These are phyloP conservation scores for Trichoderma polysporum DNA, from an alignment of 2,329 filamentous ascomycete genomes.

Conservation along the genomic window DNA sequence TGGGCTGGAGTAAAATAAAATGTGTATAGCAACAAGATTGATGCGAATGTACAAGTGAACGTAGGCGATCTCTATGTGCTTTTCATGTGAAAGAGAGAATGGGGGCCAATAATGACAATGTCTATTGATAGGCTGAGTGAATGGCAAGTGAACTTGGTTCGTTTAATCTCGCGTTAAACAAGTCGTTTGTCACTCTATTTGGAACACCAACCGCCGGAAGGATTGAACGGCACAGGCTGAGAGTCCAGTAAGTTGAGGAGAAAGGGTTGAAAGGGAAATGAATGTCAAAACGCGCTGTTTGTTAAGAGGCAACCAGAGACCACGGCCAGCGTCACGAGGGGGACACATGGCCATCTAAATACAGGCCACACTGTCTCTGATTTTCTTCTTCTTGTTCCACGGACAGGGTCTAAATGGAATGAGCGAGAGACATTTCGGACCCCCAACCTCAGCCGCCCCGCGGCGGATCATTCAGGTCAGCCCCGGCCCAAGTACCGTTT, in stretches of 20 bases:
- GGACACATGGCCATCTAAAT: slow-evolving; percentile 16
- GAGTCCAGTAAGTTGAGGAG: neutral
- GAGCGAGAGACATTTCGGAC: neutral
- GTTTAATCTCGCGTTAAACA: slow-evolving; percentile 4
- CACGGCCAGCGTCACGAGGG: neutral
- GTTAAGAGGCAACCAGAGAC: neutral
- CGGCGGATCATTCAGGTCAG: neutral
- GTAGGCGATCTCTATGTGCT: neutral
- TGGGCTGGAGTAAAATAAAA: neutral
- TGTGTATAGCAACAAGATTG: neutral
- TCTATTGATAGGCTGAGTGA: slow-evolving; percentile 16
- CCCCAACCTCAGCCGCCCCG: neutral
- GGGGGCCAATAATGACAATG: neutral
- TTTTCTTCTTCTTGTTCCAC: neutral
- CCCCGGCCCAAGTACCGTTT: neutral
- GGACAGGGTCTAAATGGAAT: neutral
- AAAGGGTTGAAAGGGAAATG: slow-evolving; percentile 15
- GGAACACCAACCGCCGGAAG: slow-evolving; percentile 34
- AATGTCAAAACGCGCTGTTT: neutral
- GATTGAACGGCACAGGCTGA: slow-evolving; percentile 33
- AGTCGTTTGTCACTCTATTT: slow-evolving; percentile 19
- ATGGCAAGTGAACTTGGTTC: slow-evolving; percentile 25
- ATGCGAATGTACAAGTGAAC: neutral
- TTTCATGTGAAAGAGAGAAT: neutral
- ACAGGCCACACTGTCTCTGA: slow-evolving; percentile 8